These are phyloP conservation scores for Nigrospora sphaerica DNA, from an alignment of 2,329 filamentous ascomycete species.

Conservation along the genomic window DNA sequence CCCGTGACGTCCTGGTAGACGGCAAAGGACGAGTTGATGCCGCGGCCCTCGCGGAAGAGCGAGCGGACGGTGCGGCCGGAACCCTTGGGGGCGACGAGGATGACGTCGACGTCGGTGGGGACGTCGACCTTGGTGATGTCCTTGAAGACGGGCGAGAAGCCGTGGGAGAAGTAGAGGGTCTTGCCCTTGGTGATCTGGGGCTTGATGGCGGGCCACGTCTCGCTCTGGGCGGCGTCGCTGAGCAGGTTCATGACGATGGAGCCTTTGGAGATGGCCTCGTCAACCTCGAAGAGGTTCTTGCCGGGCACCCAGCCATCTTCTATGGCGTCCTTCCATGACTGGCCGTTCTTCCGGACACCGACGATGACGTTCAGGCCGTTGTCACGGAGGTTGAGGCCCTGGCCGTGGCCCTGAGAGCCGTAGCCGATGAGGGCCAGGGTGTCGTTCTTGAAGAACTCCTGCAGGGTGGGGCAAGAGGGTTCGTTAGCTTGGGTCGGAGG, in stretches of 20 bases:
- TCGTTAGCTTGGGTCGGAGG: too few species aligned
- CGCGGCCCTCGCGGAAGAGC: conserved; percentile 97
- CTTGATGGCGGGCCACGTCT: conserved; percentile 99
- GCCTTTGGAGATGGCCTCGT: conserved; percentile 88
- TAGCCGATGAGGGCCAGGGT: conserved; percentile 98
- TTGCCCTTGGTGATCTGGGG: conserved; percentile 98
- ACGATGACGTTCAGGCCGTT: conserved; percentile 99
- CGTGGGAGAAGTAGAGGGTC: conserved; percentile 99
- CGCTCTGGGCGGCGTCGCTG: conserved; percentile 92
- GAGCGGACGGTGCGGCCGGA: conserved; percentile 97
- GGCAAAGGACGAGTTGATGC: conserved; percentile 98
- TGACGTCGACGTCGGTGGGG: conserved; percentile 92
- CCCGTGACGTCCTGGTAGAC: conserved; percentile 98
- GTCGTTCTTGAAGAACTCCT: conserved; percentile 99
- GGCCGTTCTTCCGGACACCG: conserved; percentile 95
- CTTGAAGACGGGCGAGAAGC: conserved; percentile 99
- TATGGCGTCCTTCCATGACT: conserved; percentile 95
- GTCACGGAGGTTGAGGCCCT: conserved; percentile 99
- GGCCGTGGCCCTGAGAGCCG: conserved; percentile 94
- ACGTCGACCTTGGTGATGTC: conserved; percentile 98
- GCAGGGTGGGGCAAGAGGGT: conserved; percentile 2
- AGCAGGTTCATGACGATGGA: conserved; percentile 99
- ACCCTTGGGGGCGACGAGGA: conserved; percentile 98
- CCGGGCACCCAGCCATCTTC: conserved; percentile 97
- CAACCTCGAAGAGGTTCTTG: conserved; percentile 98